Percentiles rank a stretch among this genome's conserved stretches.
phyloP scores from a whole-genome alignment of 2,329 filamentous ascomycete species.

The Xylaria sp. region DNA sequence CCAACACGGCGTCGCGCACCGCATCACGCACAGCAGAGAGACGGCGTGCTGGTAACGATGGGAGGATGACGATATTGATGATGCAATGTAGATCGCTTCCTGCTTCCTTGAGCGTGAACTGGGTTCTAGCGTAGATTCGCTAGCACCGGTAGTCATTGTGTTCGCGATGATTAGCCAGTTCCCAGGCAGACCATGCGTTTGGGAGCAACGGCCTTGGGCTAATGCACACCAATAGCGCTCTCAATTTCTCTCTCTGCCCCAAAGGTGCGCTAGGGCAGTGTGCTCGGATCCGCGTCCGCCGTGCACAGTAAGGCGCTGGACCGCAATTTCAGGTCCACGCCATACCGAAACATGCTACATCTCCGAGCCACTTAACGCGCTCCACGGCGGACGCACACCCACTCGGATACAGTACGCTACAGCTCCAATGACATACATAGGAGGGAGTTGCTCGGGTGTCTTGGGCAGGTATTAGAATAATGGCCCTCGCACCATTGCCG shows the following conservation, averaged over 20 bases:
- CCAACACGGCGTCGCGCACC: conserved; percentile 11
- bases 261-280: conserved; percentile 16
- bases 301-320: conserved; percentile 19
- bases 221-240: conserved; percentile 28
- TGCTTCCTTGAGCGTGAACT: background rate
- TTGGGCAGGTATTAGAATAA: background rate
- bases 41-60: conserved; percentile 15
- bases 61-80: conserved; percentile 17
- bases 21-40: conserved; percentile 15
- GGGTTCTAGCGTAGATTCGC: background rate
- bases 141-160: background rate
- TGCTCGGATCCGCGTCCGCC: conserved; percentile 19
- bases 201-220: conserved; percentile 24
- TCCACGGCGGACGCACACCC: conserved; percentile 17
- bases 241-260: conserved; percentile 12
- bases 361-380: conserved; percentile 31
- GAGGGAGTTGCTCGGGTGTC: background rate
- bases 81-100: conserved; percentile 23
- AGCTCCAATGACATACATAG: background rate
- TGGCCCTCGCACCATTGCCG: conserved; percentile 4
- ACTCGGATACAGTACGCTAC: conserved; percentile 11
- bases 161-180: conserved; percentile 11
- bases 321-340: conserved; percentile 19
- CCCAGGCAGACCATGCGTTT: conserved; percentile 5
- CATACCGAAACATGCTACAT: conserved; percentile 25